Conservation (phyloP, 495 filamentous ascomycete species). For the Aspergillus asperescens region DNA sequence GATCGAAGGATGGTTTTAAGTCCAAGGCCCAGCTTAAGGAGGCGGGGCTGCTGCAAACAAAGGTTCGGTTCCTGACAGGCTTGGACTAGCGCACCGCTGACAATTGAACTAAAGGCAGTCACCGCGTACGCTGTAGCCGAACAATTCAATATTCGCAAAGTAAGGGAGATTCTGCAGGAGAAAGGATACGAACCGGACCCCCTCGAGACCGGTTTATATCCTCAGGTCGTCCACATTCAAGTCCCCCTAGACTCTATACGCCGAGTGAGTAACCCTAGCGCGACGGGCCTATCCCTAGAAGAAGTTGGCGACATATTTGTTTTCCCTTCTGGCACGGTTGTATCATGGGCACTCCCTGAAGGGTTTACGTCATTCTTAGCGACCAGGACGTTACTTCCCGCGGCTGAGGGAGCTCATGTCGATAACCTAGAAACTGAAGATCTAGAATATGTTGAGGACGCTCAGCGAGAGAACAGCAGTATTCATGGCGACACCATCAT, state of each 20-base stretch:
- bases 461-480: constrained; percentile 63
- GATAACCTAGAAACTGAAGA: constrained; percentile 76
- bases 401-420: constrained; percentile 68
- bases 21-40: constrained; percentile 37
- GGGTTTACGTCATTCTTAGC: constrained; percentile 68
- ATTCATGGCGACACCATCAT: constrained; percentile 88
- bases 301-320: constrained; percentile 86
- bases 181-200: constrained; percentile 65
- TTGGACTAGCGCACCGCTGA: constrained; percentile 20
- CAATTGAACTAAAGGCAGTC: constrained; percentile 48
- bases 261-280: constrained; percentile 48
- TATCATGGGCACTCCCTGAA: constrained; percentile 78
- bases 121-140: constrained; percentile 83
- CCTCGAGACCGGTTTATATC: constrained; percentile 54
- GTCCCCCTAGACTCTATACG: constrained; percentile 50
- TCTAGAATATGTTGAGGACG: constrained; percentile 79
- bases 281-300: constrained; percentile 52
- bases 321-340: constrained; percentile 95
- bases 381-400: constrained; percentile 62
- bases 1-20: constrained; percentile 46
- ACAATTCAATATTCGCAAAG: constrained; percentile 72
- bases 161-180: constrained; percentile 62
- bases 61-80: constrained; percentile 24
- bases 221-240: constrained; percentile 62
- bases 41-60: constrained; percentile 39